These are phyloP conservation scores for Pyricularia pennisetigena DNA, from an alignment of 2,329 filamentous ascomycete genomes.

Conservation along the genomic window DNA sequence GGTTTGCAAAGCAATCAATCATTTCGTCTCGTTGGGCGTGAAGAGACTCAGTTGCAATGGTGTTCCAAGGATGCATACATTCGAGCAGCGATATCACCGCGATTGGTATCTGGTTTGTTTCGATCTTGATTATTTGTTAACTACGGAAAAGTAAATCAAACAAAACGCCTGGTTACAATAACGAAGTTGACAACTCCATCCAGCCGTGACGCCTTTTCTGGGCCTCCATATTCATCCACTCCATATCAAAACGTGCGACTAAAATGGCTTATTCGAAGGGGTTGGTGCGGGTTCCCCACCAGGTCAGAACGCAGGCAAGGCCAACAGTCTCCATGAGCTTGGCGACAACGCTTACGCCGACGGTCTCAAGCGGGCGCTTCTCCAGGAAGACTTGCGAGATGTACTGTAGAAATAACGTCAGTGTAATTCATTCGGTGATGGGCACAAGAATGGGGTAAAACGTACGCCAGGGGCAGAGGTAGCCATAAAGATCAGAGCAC, in stretches of 20 bases:
- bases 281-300: constrained; percentile 94
- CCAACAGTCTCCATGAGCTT: constrained; percentile 91
- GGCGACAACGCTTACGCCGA: constrained; percentile 74
- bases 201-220: background rate
- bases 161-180: background rate
- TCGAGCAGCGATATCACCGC: background rate
- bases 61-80: background rate
- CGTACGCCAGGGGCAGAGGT: constrained; percentile 78
- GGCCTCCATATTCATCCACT: background rate
- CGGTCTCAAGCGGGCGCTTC: constrained; percentile 83
- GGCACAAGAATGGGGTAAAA: constrained; percentile 14
- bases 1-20: background rate
- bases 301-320: constrained; percentile 84
- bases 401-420: constrained; percentile 44
- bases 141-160: background rate
- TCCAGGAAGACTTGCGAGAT: constrained; percentile 80
- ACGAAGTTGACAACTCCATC: background rate
- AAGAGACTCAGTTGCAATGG: background rate
- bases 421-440: background rate
- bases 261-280: constrained; percentile 62
- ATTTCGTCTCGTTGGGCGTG: background rate
- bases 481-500: constrained; percentile 82
- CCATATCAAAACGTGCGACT: background rate
- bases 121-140: background rate
- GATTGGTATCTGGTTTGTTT: background rate